Conservation (phyloP, 352 stramenopile genomes). For the Hyaloperonospora arabidopsidis region DNA sequence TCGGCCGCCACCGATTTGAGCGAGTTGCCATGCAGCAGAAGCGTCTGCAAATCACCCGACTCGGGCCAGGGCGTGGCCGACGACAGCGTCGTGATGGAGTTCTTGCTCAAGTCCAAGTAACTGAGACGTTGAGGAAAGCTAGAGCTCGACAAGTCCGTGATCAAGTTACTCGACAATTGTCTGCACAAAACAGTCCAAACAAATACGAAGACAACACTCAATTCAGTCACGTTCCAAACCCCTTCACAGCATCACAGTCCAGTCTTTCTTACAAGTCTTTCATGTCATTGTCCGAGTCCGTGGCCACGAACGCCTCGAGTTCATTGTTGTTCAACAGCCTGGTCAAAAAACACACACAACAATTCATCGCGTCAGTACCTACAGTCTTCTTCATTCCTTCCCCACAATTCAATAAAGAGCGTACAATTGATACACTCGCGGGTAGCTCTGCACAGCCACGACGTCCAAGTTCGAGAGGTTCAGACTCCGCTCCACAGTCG, state of each 20-base stretch:
- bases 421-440: constrained; percentile 45
- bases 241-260: too few species aligned
- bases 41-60: constrained; percentile 40
- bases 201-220: too few species aligned
- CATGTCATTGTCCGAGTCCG: constrained; percentile 44
- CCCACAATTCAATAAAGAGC: too few species aligned
- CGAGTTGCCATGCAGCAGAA: constrained; percentile 49
- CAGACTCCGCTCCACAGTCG: constrained; percentile 30
- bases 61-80: constrained; percentile 34
- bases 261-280: constrained; percentile 34
- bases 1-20: constrained; percentile 28
- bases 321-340: constrained; percentile 47
- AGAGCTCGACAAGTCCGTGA: constrained; percentile 31
- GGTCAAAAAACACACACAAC: not conserved
- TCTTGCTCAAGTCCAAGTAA: constrained; percentile 43
- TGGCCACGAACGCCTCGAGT: constrained; percentile 40
- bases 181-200: constrained; percentile 9
- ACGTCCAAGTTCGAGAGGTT: constrained; percentile 64
- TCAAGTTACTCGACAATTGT: constrained; percentile 37
- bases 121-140: constrained; percentile 37
- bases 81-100: constrained; percentile 32
- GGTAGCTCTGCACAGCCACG: constrained; percentile 37
- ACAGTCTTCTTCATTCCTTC: too few species aligned
- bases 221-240: too few species aligned
- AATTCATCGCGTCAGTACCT: not conserved